These are phyloP conservation scores for Metarhizium rileyi DNA, from an alignment of 2,329 filamentous ascomycete genomes.

Conservation along the genomic window DNA sequence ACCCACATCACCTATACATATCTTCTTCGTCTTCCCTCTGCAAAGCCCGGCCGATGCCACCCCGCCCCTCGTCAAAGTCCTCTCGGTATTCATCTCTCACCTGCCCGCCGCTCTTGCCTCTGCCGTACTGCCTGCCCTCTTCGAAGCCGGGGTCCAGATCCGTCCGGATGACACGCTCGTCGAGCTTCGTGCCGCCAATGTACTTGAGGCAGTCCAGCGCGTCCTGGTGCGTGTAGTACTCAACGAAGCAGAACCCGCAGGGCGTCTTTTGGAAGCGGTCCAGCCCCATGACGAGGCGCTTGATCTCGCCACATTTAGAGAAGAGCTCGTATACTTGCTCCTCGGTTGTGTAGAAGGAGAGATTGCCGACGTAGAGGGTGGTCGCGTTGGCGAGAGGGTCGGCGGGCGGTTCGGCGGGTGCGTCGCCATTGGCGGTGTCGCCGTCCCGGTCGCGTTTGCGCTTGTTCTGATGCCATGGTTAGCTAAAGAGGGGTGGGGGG, in stretches of 20 bases:
- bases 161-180: constrained; percentile 91
- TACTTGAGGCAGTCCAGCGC: constrained; percentile 98
- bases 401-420: constrained; percentile 35
- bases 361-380: constrained; percentile 94
- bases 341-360: constrained; percentile 98
- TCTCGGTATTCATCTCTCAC: constrained; percentile 96
- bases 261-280: constrained; percentile 96
- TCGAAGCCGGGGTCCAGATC: constrained; percentile 94
- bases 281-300: constrained; percentile 93
- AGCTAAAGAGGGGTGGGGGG: constrained; percentile 1
- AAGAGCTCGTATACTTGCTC: constrained; percentile 98
- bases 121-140: constrained; percentile 90
- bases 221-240: constrained; percentile 97
- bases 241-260: constrained; percentile 98
- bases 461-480: constrained; percentile 48
- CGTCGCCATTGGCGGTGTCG: constrained; percentile 30
- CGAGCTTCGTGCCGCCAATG: constrained; percentile 92
- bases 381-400: constrained; percentile 81
- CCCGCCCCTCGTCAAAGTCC: constrained; percentile 90
- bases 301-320: constrained; percentile 94
- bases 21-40: constrained; percentile 36
- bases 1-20: constrained; percentile 10
- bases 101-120: constrained; percentile 91
- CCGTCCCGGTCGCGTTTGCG: constrained; percentile 56
- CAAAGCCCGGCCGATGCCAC: constrained; percentile 75